phyloP scores from a whole-genome alignment of 78 protist genomes.

The Dictyostelium purpureum region DNA sequence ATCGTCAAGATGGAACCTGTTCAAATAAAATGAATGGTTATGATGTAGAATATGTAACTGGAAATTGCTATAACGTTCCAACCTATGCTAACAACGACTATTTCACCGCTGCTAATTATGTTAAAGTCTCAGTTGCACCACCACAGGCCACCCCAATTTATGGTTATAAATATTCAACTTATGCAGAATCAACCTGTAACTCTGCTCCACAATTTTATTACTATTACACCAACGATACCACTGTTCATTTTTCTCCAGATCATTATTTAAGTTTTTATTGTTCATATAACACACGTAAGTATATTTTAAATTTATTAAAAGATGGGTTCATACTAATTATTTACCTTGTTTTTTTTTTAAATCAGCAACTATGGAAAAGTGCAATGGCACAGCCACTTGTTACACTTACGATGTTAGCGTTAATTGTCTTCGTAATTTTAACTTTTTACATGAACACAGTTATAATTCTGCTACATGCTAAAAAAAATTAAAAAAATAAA shows the following conservation, averaged over 20 bases:
- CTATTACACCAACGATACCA: conserved; percentile 1
- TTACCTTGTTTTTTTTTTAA: too few species aligned
- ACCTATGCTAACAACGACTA: background rate
- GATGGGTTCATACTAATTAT: too few species aligned
- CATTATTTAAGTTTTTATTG: background rate
- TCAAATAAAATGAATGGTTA: background rate
- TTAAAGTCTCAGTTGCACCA: background rate
- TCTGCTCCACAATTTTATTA: conserved; percentile 30
- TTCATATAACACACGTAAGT: background rate
- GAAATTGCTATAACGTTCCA: conserved; percentile 27
- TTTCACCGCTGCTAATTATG: background rate
- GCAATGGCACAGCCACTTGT: too few species aligned
- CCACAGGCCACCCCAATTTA: background rate
- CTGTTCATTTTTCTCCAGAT: background rate
- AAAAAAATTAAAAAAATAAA: too few species aligned
- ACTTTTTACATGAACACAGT: too few species aligned
- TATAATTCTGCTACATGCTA: too few species aligned
- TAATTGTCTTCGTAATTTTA: too few species aligned
- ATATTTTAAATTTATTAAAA: too few species aligned
- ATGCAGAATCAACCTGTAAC: background rate
- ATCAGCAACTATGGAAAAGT: too few species aligned
- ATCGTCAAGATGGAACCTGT: background rate
- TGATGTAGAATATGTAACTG: background rate
- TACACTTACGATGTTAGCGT: too few species aligned
- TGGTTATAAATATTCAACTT: background rate